Conservation (phyloP, 2,329 filamentous ascomycete species). For the Diaporthe sp. region DNA sequence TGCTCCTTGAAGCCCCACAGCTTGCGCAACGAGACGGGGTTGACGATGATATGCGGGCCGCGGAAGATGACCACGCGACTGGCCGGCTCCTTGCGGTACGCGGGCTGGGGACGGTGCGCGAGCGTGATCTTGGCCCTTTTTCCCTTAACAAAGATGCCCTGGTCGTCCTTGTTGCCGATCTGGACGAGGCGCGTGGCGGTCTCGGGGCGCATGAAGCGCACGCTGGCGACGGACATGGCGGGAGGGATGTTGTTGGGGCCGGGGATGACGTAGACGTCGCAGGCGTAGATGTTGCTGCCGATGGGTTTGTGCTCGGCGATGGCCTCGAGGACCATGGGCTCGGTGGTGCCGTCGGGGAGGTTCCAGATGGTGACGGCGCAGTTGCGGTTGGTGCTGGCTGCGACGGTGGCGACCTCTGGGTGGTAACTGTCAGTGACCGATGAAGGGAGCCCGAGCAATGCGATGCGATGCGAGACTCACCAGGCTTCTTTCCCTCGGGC, state of each 20-base stretch:
- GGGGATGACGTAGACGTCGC: conserved; percentile 21
- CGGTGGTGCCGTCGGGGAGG: conserved; percentile 5
- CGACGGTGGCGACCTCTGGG: not conserved
- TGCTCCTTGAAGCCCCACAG: conserved; percentile 28
- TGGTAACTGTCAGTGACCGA: not conserved
- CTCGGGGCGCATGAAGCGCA: conserved; percentile 25
- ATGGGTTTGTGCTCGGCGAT: conserved; percentile 17
- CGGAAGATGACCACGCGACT: conserved; percentile 25
- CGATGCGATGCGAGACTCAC: not conserved
- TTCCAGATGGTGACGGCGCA: conserved; percentile 22
- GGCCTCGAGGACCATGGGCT: conserved; percentile 11
- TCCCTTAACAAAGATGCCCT: not conserved
- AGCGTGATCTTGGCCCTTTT: conserved; percentile 11
- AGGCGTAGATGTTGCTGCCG: conserved; percentile 26
- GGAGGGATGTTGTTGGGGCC: not conserved
- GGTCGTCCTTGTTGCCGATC: not conserved
- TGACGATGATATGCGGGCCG: conserved; percentile 3
- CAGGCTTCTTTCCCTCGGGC: not conserved
- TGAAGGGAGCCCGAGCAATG: not conserved
- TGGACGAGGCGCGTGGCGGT: conserved; percentile 19
- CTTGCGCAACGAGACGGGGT: conserved; percentile 5
- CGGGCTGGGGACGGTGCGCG: not conserved
- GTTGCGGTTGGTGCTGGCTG: not conserved
- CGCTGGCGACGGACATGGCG: conserved; percentile 20
- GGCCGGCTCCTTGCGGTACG: conserved; percentile 3